Base-by-base conservation (phyloP, 2,329 filamentous ascomycete species). In the Neoscytalidium dimidiatum region DNA sequence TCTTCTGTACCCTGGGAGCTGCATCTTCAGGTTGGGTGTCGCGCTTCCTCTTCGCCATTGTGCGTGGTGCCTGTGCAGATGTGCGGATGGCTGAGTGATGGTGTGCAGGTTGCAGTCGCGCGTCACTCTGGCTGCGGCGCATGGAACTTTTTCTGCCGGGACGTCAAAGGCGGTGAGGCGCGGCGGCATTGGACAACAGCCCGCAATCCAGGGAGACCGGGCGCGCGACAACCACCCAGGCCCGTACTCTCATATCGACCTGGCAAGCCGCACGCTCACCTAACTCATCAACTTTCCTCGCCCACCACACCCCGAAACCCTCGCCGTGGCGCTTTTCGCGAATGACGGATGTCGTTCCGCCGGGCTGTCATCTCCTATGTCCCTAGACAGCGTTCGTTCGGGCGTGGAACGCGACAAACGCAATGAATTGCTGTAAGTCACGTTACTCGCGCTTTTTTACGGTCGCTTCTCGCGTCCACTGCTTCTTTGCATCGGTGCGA, bases 281-380 rank as follows among this genome's bases (percentile, higher is more conserved):
- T 43, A 69, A 70, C 72, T 62, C 75, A 77, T 76, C 74, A 77
- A 74, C 73, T 56, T 38, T 49, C 21, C 61, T 68, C 69, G 69
- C 70, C 70, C 69, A 68, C 68, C 64, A 67, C 65, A 64, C 64
- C 68, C 61, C 67, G 69, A 77, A 76, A 73, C 70, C 74, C 74
- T 75, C 75, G 77, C 71, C 69, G 73, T 75, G 75, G 75, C 75
- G 73, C 70, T 76, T 73, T 73, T 75, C 72, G 75, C 77, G 76
- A 76, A 79, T 76, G 77, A 80, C 81, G 78, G 80, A 82, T 82
- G 80, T 80, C 74, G 79, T 75, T 76, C 76, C 71, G 72, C 69
- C 74, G 69, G 71, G 66, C 70, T 71, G 71, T 69, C 72, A 71
- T 69, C 71, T 80, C 79, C 78, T 78, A 83, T 83, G 81, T 82